phyloP scores from a whole-genome alignment of 2,329 filamentous ascomycete genomes.

The Corniculantispora saksenae region DNA sequence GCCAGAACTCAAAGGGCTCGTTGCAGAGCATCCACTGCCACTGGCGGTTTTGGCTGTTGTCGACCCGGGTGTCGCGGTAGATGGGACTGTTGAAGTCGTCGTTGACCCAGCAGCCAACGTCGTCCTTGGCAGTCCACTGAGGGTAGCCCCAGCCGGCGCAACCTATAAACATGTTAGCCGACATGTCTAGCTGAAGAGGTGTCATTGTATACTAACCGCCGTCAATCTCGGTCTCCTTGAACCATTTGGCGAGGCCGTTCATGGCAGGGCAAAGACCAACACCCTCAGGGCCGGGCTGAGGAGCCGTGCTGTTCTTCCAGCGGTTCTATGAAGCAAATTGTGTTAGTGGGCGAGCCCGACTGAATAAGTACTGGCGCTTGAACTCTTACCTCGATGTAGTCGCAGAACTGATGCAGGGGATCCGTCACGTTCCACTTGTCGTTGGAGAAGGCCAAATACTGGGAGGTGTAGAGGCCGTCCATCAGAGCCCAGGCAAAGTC shows the following conservation, averaged over 20 bases:
- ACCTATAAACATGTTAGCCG: slow-evolving; percentile 30
- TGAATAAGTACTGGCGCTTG: no score
- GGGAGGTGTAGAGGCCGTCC: slow-evolving; percentile 35
- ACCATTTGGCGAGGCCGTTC: slow-evolving; percentile 56
- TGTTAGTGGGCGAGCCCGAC: no score
- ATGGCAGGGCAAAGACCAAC: slow-evolving; percentile 57
- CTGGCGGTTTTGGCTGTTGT: slow-evolving; percentile 50
- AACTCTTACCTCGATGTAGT: slow-evolving; percentile 31
- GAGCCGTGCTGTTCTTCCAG: slow-evolving; percentile 2
- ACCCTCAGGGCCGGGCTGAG: slow-evolving; percentile 35
- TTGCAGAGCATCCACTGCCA: slow-evolving; percentile 43
- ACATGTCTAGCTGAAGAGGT: no score
- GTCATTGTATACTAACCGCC: slow-evolving; percentile 41
- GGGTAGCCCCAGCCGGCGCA: slow-evolving; percentile 50
- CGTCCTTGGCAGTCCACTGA: slow-evolving; percentile 41
- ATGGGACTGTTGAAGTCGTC: slow-evolving; percentile 50
- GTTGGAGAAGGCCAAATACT: slow-evolving; percentile 35
- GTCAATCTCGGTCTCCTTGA: slow-evolving; percentile 46
- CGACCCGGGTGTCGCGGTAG: slow-evolving; percentile 50
- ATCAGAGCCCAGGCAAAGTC: slow-evolving; percentile 43
- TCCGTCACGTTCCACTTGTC: slow-evolving; percentile 35
- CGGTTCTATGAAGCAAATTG: slow-evolving; percentile 1
- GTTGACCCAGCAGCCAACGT: slow-evolving; percentile 53
- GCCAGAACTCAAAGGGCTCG: no score
- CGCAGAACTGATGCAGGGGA: slow-evolving; percentile 36